Conservation (phyloP, 768 basidiomycete species). For the Mrakia hoshinonis region DNA sequence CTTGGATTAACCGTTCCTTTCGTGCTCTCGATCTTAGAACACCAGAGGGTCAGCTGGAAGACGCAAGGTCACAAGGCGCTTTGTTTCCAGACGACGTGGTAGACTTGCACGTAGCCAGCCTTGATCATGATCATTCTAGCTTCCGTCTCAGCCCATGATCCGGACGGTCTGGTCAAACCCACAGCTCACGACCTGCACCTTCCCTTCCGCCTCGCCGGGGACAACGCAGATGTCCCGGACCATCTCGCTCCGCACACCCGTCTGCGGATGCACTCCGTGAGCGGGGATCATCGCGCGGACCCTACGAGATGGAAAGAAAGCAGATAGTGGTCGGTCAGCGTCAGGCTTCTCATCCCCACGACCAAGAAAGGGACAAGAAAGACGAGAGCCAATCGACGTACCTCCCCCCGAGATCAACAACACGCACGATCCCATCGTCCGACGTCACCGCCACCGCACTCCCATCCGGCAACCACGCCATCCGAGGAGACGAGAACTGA, state of each 20-base stretch:
- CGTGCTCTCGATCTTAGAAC: too few relatives aligned
- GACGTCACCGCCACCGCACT: constrained; percentile 33
- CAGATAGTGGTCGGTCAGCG: too few relatives aligned
- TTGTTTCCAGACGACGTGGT: too few relatives aligned
- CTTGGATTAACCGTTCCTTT: too few relatives aligned
- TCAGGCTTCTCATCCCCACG: too few relatives aligned
- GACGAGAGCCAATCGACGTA: background rate
- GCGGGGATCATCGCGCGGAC: constrained; percentile 14
- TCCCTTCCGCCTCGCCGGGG: background rate
- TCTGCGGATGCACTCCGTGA: constrained; percentile 22
- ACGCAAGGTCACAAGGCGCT: too few relatives aligned
- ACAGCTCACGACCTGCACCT: constrained; percentile 14
- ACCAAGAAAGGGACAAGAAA: background rate
- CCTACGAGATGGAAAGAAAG: too few relatives aligned
- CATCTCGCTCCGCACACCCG: constrained; percentile 19
- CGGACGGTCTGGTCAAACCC: constrained; percentile 27
- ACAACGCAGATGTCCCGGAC: constrained; percentile 19
- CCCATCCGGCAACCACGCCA: constrained; percentile 34
- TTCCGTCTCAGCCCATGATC: background rate
- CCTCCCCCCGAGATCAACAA: constrained; percentile 32
- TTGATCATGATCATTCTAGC: too few relatives aligned
- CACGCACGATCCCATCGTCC: constrained; percentile 36
- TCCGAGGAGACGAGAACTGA: constrained; percentile 34
- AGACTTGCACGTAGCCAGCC: too few relatives aligned
- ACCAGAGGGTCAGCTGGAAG: too few relatives aligned